A percentile compares a stretch with the other conserved stretches of the same genome.
Evolutionary conservation across 176 grass and related monocot species (phyloP).

Genomic region (Aegilops sharonensis): DNA sequence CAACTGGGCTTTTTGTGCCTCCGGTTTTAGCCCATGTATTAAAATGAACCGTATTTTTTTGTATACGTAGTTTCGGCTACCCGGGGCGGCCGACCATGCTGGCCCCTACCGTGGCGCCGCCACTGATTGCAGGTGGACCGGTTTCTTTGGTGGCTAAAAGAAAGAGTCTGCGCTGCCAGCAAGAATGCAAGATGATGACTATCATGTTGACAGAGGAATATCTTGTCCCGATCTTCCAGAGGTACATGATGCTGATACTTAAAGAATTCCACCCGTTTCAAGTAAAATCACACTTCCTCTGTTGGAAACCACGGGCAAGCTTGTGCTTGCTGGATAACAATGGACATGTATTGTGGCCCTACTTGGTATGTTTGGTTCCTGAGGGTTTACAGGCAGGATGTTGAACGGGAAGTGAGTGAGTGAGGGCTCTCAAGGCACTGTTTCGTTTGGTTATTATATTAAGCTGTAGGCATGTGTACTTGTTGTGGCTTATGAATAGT

Average conservation of each 20-base stretch:
- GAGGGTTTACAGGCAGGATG: background rate
- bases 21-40: too few species aligned
- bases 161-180: background rate
- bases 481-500: background rate
- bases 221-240: background rate
- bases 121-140: background rate
- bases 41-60: too few species aligned
- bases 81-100: too few species aligned
- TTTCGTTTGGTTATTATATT: background rate
- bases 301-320: background rate
- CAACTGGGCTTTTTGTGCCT: too few species aligned
- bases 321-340: background rate
- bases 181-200: background rate
- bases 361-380: background rate
- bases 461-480: background rate
- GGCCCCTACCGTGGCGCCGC: too few species aligned
- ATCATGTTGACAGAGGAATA: constrained; percentile 5
- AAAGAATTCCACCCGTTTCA: background rate
- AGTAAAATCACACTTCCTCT: background rate
- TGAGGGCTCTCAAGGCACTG: background rate
- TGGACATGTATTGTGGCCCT: background rate
- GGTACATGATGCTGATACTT: background rate
- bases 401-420: background rate
- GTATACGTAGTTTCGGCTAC: too few species aligned
- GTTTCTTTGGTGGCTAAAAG: background rate